Evolutionary conservation across 2,329 filamentous ascomycete genomes (phyloP), one percentile per base, ranked within the genome.

Genomic region (Pestalotiopsis sp.): DNA sequence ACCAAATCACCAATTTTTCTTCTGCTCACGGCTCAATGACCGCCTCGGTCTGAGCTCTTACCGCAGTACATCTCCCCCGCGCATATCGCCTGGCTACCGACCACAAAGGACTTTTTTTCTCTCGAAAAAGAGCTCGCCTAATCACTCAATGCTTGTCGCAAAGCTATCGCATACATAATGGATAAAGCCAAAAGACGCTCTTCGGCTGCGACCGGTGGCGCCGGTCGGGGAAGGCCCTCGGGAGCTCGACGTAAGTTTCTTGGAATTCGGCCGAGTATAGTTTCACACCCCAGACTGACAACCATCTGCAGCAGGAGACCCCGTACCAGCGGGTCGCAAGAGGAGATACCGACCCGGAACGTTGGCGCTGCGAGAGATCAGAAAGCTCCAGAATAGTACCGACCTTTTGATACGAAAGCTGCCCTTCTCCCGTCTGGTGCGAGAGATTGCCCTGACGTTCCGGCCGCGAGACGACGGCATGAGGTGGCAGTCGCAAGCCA

Each of bases 401-500:
- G 95, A 98, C 76, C 89, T 98, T 38, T 84, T 98, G 64, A 87
- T 98, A 73, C 86, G 87, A 74, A 95, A 94, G 81, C 85, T 95
- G 9, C 93, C 93, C 14, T 95, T 96, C 81, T 88, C 93, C 73
- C 89, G 93, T 78, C 85, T 96, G 69, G 93, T 91, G 68, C 90
- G 92, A 80, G 92, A 94, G 82, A 93, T 94, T 73, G 92, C 92
- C 3, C 78, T 93, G 36, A 82, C 86, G 1, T 85, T 91, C 70
- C 89, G 90, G 20, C 87, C 89, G 4, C 80, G 81, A 45, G 89
- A 88, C 69, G 85, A 90, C 68, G 91, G 93, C 70, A 90, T 98
- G 80, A 90, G 95, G 74, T 99, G 96, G 95, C 96, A 98, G 84
- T 97, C 93, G 66, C 95, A 97, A 76, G 95, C 96, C 65, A 96